A percentile compares a stretch with the other conserved stretches of the same genome.
These are phyloP conservation scores for Neofusicoccum parvum DNA, from an alignment of 2,329 filamentous ascomycete species.

Conservation along the genomic window DNA sequence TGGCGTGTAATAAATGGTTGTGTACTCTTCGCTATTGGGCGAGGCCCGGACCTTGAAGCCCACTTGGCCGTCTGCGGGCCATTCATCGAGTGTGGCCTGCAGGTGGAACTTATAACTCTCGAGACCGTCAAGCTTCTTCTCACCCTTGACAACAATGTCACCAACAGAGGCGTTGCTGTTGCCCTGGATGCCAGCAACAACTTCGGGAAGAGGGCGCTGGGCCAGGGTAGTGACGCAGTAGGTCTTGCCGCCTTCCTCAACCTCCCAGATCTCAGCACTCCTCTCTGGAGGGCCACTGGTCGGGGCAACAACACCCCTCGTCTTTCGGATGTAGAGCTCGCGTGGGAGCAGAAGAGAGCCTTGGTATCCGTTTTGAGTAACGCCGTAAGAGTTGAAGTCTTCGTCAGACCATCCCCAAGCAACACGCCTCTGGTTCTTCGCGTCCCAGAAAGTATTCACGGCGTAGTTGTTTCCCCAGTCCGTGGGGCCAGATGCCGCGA, in stretches of 20 bases:
- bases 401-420: conserved; percentile 52
- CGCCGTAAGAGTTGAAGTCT: conserved; percentile 45
- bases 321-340: conserved; percentile 51
- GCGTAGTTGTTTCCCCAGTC: conserved; percentile 51
- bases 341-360: conserved; percentile 47
- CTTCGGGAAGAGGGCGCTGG: conserved; percentile 46
- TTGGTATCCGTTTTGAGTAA: conserved; percentile 48
- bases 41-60: conserved; percentile 49
- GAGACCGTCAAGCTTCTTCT: conserved; percentile 30
- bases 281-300: conserved; percentile 37
- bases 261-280: conserved; percentile 31
- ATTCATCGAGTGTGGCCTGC: conserved; percentile 41
- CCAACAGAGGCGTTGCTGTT: conserved; percentile 29
- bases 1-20: conserved; percentile 48
- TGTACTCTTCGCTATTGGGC: conserved; percentile 46
- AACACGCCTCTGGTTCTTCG: conserved; percentile 51
- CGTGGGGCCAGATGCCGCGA: conserved; percentile 46
- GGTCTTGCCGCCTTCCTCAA: conserved; percentile 23
- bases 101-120: conserved; percentile 46
- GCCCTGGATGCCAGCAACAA: conserved; percentile 43
- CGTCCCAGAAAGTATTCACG: conserved; percentile 51
- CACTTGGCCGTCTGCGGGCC: conserved; percentile 37
- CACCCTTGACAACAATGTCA: conserved; percentile 23
- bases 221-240: conserved; percentile 50
- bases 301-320: conserved; percentile 40